These are phyloP conservation scores for Steccherinum ochraceum DNA, from an alignment of 768 basidiomycete species.

Conservation along the genomic window DNA sequence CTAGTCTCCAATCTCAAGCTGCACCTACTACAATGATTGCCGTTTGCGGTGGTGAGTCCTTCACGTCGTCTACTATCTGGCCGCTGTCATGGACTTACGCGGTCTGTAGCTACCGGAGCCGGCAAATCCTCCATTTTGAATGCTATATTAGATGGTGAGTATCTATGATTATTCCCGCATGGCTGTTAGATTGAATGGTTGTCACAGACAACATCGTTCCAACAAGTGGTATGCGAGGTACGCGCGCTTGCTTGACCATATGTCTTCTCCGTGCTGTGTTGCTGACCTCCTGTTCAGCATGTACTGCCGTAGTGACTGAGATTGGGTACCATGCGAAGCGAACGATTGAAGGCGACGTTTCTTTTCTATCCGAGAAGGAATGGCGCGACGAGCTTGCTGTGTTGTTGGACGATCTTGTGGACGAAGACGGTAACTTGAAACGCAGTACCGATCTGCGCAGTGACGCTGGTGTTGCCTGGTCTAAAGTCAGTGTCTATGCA, in stretches of 20 bases:
- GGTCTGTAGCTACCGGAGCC: conserved; percentile 44
- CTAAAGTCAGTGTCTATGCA: conserved; percentile 35
- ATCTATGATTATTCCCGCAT: not conserved
- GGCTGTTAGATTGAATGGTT: not conserved
- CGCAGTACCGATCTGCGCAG: conserved; percentile 48
- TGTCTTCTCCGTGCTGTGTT: not conserved
- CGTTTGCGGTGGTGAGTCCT: conserved; percentile 48
- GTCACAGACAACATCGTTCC: conserved; percentile 52
- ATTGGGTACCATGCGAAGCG: conserved; percentile 47
- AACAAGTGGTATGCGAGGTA: conserved; percentile 61
- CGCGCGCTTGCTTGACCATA: conserved; percentile 4
- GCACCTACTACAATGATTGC: conserved; percentile 55
- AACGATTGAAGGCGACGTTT: conserved; percentile 54
- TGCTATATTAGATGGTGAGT: conserved; percentile 51
- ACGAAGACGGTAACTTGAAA: conserved; percentile 51
- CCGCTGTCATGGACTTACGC: not conserved
- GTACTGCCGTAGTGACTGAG: conserved; percentile 62
- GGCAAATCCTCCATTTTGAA: conserved; percentile 60
- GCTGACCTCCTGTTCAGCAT: conserved; percentile 42
- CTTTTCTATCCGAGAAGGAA: conserved; percentile 48
- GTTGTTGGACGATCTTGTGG: conserved; percentile 52
- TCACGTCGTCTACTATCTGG: not conserved
- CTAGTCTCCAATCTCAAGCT: conserved; percentile 42
- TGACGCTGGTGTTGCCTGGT: conserved; percentile 58
- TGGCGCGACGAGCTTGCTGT: conserved; percentile 52